A percentile compares a stretch with the other conserved stretches of the same genome.
Conservation (phyloP, 225 moss, liverwort and hornwort genomes). For the Pleurozium schreberi region DNA sequence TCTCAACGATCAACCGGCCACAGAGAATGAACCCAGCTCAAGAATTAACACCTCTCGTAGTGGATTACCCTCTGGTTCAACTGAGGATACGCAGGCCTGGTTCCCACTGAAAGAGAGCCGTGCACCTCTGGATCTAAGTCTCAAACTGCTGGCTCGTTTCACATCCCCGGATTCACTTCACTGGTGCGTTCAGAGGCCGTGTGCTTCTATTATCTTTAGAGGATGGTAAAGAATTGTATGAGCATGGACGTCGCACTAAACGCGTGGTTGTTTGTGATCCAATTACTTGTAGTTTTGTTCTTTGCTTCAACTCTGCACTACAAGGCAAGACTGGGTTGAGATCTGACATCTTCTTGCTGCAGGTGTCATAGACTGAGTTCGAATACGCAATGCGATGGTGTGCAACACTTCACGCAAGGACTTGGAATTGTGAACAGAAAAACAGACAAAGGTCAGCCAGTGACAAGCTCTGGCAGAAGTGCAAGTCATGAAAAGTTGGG, state of each 20-base stretch:
- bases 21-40: not conserved
- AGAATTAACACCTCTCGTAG: not conserved
- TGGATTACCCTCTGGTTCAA: constrained; percentile 1
- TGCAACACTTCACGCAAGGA: constrained; percentile 54
- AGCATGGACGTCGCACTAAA: not conserved
- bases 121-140: constrained; percentile 74
- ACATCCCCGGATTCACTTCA: constrained; percentile 60
- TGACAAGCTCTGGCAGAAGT: constrained; percentile 4
- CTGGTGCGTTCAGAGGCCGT: constrained; percentile 48
- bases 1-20: not conserved
- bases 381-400: constrained; percentile 54
- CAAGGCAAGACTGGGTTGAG: not conserved
- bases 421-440: constrained; percentile 2
- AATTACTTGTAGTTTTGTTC: not conserved
- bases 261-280: not conserved
- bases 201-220: not conserved
- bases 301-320: not conserved
- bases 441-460: not conserved
- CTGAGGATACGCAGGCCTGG: constrained; percentile 23
- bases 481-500: constrained; percentile 10
- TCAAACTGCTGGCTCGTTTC: constrained; percentile 69
- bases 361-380: constrained; percentile 80
- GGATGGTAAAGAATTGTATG: not conserved
- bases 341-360: constrained; percentile 1
- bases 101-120: constrained; percentile 13